A percentile compares a stretch with the other conserved stretches of the same genome.
Evolutionary conservation across 176 grass and related monocot genomes (phyloP).

Genomic region (Ensete ventricosum): DNA sequence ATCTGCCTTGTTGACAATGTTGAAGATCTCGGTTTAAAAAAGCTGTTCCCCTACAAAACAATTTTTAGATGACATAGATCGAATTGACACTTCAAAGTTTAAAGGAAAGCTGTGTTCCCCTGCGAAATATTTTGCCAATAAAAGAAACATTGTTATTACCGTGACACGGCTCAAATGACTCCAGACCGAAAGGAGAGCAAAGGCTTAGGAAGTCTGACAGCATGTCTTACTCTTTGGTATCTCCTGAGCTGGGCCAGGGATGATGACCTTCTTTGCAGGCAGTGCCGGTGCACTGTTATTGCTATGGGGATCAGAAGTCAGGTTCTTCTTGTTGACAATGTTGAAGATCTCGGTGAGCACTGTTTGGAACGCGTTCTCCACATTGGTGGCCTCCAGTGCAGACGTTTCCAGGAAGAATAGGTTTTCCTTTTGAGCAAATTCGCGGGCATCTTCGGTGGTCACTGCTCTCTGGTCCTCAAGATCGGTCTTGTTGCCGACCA

Average conservation of each 20-base stretch:
- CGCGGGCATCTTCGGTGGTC: slow-evolving; percentile 1
- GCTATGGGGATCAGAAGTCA: background rate
- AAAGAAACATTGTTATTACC: background rate
- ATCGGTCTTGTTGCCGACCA: slow-evolving; percentile 20
- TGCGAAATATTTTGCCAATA: no score
- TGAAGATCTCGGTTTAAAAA: no score
- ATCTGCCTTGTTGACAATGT: no score
- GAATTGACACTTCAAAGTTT: no score
- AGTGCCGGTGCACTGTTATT: background rate
- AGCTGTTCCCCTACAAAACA: no score
- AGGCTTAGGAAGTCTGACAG: background rate
- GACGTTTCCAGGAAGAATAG: slow-evolving; percentile 18
- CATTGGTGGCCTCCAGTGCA: slow-evolving; percentile 7
- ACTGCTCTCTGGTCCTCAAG: slow-evolving; percentile 10
- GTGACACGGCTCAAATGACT: background rate
- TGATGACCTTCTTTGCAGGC: slow-evolving; percentile 1
- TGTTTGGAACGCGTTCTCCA: slow-evolving; percentile 8
- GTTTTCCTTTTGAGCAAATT: slow-evolving; percentile 17
- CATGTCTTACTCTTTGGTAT: slow-evolving; percentile 14
- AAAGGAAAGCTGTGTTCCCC: no score
- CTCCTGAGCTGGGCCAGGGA: slow-evolving; percentile 11
- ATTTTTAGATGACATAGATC: no score
- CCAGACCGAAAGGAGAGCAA: background rate
- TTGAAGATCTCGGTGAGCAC: slow-evolving; percentile 8
- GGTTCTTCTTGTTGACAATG: slow-evolving; percentile 12